Percentiles rank a stretch among this genome's conserved stretches.
Conservation (phyloP, 1,139 yeast genomes). For the Diutina siamensis region DNA sequence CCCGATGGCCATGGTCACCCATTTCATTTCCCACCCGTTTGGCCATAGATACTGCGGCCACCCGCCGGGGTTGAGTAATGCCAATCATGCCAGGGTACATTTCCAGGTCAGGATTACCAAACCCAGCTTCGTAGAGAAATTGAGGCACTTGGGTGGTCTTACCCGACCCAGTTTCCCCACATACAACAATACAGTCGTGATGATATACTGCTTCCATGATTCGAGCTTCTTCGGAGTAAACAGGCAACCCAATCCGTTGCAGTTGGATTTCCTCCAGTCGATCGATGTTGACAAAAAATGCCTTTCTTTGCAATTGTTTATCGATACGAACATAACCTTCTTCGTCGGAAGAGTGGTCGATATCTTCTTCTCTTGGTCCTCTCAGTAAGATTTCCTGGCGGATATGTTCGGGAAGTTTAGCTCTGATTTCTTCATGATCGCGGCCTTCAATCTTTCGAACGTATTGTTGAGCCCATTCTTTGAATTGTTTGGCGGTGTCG, state of each 20-base stretch:
- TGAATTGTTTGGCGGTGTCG: constrained; percentile 33
- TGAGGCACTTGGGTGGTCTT: constrained; percentile 92
- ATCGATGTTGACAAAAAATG: constrained; percentile 56
- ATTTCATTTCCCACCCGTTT: constrained; percentile 74
- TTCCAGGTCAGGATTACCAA: constrained; percentile 25
- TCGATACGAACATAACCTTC: constrained; percentile 48
- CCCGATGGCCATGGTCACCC: constrained; percentile 67
- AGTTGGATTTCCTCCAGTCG: constrained; percentile 57
- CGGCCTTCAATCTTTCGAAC: constrained; percentile 50
- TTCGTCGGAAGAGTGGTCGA: constrained; percentile 53
- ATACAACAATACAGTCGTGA: constrained; percentile 79
- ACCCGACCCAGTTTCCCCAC: constrained; percentile 71
- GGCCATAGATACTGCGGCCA: constrained; percentile 91
- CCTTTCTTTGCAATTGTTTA: constrained; percentile 42
- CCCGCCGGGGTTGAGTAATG: constrained; percentile 12
- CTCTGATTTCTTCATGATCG: constrained; percentile 18
- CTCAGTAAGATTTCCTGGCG: constrained; percentile 19
- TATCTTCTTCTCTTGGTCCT: constrained; percentile 36
- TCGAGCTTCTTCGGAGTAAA: constrained; percentile 79
- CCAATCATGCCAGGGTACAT: constrained; percentile 47
- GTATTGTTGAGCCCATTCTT: constrained; percentile 51
- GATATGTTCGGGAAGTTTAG: constrained; percentile 27
- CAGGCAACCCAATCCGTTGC: constrained; percentile 68
- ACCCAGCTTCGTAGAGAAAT: constrained; percentile 53
- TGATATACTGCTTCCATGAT: constrained; percentile 95